These are phyloP conservation scores for Bjerkandera adusta DNA, from an alignment of 1,284 basidiomycete species.

Conservation along the genomic window DNA sequence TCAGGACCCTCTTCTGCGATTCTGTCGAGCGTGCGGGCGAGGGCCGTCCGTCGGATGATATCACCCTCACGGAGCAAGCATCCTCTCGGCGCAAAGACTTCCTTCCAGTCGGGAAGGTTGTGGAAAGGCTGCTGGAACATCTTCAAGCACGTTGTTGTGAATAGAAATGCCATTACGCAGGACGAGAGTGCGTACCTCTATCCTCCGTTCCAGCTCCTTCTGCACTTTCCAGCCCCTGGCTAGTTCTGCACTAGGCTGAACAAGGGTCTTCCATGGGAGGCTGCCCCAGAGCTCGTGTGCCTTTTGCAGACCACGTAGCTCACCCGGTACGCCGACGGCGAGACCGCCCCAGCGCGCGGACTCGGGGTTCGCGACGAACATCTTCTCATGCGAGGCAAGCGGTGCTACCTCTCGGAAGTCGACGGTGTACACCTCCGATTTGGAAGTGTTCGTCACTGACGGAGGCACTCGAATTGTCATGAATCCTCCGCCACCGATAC, in stretches of 20 bases:
- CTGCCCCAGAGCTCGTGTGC: constrained; percentile 80
- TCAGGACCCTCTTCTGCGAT: constrained; percentile 70
- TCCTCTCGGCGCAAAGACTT: constrained; percentile 81
- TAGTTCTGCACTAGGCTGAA: constrained; percentile 73
- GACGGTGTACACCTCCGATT: constrained; percentile 63
- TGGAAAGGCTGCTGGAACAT: constrained; percentile 65
- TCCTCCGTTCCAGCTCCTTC: constrained; percentile 68
- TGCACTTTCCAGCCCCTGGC: constrained; percentile 80
- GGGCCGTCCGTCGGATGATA: constrained; percentile 63
- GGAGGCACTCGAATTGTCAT: constrained; percentile 85
- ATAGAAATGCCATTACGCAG: constrained; percentile 1
- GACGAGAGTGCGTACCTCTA: constrained; percentile 51
- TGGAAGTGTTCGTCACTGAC: constrained; percentile 26
- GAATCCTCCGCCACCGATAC: constrained; percentile 91
- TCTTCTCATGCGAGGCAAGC: constrained; percentile 63
- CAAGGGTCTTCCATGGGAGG: constrained; percentile 74
- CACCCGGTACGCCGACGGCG: constrained; percentile 83
- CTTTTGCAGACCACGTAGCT: constrained; percentile 80
- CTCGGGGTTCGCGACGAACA: constrained; percentile 61
- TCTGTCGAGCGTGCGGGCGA: constrained; percentile 61
- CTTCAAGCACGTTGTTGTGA: constrained; percentile 34
- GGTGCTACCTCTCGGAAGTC: constrained; percentile 92
- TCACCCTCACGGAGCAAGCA: constrained; percentile 73
- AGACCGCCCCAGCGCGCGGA: constrained; percentile 74
- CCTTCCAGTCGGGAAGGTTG: constrained; percentile 72